Evolutionary conservation across 1,284 basidiomycete species (phyloP).

Genomic region (Apiotrichum veenhuisii): DNA sequence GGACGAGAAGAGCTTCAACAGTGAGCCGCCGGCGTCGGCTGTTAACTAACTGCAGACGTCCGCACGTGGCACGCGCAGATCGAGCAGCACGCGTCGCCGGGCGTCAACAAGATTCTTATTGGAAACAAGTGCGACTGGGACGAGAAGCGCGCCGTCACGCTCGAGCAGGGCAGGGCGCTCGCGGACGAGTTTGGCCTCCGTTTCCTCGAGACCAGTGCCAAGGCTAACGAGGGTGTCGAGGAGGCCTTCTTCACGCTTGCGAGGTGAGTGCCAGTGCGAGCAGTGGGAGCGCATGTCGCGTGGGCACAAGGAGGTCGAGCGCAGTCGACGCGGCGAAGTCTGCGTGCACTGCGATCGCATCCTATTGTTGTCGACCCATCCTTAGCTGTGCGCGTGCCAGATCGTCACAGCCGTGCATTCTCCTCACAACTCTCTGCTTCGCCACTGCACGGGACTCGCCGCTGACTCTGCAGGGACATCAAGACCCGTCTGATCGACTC

Average conservation of each 20-base stretch:
- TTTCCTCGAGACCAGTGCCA: conserved; percentile 98
- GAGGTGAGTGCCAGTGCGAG: conserved; percentile 57
- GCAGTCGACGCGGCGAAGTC: no score
- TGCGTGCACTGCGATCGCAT: no score
- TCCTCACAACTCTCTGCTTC: no score
- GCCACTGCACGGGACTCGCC: no score
- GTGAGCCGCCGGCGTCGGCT: conserved; percentile 55
- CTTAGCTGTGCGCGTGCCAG: no score
- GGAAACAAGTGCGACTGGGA: conserved; percentile 99
- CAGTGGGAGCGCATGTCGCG: no score
- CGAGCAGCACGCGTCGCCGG: conserved; percentile 97
- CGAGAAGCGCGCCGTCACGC: conserved; percentile 86
- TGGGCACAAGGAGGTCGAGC: no score
- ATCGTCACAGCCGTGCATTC: no score
- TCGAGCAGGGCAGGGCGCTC: conserved; percentile 66
- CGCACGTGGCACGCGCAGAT: conserved; percentile 98
- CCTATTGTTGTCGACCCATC: no score
- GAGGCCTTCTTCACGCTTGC: conserved; percentile 98
- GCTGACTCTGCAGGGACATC: conserved; percentile 67
- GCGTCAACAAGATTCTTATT: conserved; percentile 98
- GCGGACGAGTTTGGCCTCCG: conserved; percentile 79
- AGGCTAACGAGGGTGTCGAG: conserved; percentile 96
- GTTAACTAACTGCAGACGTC: conserved; percentile 63
- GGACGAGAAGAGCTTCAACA: conserved; percentile 95
- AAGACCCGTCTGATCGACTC: conserved; percentile 96